Evolutionary conservation across 495 filamentous ascomycete genomes (phyloP), one percentile per base, ranked within the genome.

Genomic region (Darksidea phi): DNA sequence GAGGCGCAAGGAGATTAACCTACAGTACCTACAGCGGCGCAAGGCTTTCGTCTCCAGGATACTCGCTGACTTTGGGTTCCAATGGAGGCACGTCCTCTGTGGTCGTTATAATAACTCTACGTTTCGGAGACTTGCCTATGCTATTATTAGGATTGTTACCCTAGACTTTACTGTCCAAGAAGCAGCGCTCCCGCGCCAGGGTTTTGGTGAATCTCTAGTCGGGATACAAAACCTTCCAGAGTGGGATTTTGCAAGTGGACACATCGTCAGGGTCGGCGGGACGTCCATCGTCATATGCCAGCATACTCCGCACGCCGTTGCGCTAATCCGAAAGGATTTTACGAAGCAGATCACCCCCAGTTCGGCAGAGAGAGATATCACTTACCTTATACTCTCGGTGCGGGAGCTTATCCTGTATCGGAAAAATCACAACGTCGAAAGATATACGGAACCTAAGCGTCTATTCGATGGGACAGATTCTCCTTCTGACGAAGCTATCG

Each of bases 351-450:
- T 45, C n/a, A 58, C 54, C n/a, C 43, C 53, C 20, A 28, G 42
- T 26, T 47, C 21, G 38, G 41, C 41, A 32, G 48, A 49, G n/a
- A 56, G 43, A 56, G 38, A 17, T 46, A 28, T 66, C 26, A 66
- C 63, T 61, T 66, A 66, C 46, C 63, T 66, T n/a, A 61, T 66
- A 66, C 57, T 61, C 46, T 66, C 56, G 15, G 63, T 66, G 54
- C 43, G 26, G 63, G 63, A 61, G 49, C 2, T 60, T 41, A 66
- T 60, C 25, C 57, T 66, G 20, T 66, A 57, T 61, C 56, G 57
- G 57, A 66, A 56, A 17, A 56, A 60, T 26, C 56, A 42, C 21
- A 43, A 57, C 0, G 6, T 24, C 24, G 50, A 60, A 66, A 56
- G 51, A 61, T 66, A 61, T 37, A 66, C 38, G 15, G 34, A 66